Percentiles rank a stretch among this genome's conserved stretches.
Conservation (phyloP, 768 basidiomycete species). For the Leccinum ochraceum region DNA sequence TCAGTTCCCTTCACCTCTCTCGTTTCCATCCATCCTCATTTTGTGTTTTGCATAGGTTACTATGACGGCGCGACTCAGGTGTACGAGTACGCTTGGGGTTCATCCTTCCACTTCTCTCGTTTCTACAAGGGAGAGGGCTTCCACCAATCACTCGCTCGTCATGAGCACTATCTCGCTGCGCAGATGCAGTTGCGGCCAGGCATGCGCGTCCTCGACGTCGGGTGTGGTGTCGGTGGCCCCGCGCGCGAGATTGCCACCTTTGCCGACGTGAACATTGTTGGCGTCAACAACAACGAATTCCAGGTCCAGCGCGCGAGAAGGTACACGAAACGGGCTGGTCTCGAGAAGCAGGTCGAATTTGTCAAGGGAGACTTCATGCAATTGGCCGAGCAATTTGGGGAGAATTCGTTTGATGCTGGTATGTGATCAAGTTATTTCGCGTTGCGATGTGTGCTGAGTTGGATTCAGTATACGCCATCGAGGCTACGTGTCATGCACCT, state of each 20-base stretch:
- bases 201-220: slow-evolving; percentile 97
- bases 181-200: slow-evolving; percentile 84
- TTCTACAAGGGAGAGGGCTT: slow-evolving; percentile 92
- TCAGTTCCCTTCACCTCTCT: slow-evolving; percentile 33
- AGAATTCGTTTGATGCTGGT: slow-evolving; percentile 94
- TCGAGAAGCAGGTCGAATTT: slow-evolving; percentile 77
- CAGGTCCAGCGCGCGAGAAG: slow-evolving; percentile 84
- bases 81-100: slow-evolving; percentile 93
- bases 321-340: slow-evolving; percentile 76
- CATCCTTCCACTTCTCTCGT: slow-evolving; percentile 95
- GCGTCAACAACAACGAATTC: slow-evolving; percentile 96
- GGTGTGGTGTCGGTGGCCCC: slow-evolving; percentile 97
- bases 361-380: slow-evolving; percentile 98
- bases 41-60: slow-evolving; percentile 58
- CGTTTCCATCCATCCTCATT: background rate
- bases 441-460: slow-evolving; percentile 5
- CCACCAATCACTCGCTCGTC: slow-evolving; percentile 73
- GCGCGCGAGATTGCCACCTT: slow-evolving; percentile 95
- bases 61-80: slow-evolving; percentile 96
- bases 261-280: slow-evolving; percentile 79
- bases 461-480: slow-evolving; percentile 85
- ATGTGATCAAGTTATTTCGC: slow-evolving; percentile 23
- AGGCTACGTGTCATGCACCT: slow-evolving; percentile 96
- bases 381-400: slow-evolving; percentile 86
- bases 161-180: slow-evolving; percentile 95